A percentile compares a stretch with the other conserved stretches of the same genome.
These are phyloP conservation scores for Pistacia atlantica DNA, from an alignment of 345 rosid species.

Conservation along the genomic window DNA sequence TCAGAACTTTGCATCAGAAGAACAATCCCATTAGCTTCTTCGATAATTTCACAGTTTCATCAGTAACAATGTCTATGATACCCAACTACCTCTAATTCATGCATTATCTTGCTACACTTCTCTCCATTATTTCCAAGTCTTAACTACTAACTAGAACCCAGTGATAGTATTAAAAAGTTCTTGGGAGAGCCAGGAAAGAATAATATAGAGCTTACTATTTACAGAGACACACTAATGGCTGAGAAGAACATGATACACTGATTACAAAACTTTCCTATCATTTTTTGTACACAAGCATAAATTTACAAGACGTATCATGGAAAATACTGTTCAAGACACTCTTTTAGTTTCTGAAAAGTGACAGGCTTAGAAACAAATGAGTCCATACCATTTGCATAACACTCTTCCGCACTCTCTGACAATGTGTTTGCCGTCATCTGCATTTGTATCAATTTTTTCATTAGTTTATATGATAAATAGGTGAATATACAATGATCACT, in stretches of 20 bases:
- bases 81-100: background rate
- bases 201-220: conserved; percentile 31
- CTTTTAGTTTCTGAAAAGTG: conserved; percentile 75
- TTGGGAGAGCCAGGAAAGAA: conserved; percentile 2
- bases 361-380: conserved; percentile 92
- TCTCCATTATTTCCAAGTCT: background rate
- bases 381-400: conserved; percentile 91
- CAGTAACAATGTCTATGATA: too few species aligned
- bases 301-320: conserved; percentile 46
- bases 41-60: too few species aligned
- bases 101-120: background rate
- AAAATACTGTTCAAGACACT: conserved; percentile 67
- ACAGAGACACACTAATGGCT: conserved; percentile 30
- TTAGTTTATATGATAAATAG: conserved; percentile 5
- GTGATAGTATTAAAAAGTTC: background rate
- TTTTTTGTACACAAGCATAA: conserved; percentile 38
- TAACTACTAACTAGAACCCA: conserved; percentile 4
- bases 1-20: too few species aligned
- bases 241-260: conserved; percentile 32
- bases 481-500: background rate
- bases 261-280: conserved; percentile 66
- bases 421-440: conserved; percentile 97
- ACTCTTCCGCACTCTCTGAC: conserved; percentile 90
- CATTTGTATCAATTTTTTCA: conserved; percentile 18
- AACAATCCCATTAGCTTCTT: too few species aligned